Evolutionary conservation across 768 basidiomycete genomes (phyloP).

Genomic region (Lactarius tabidus): DNA sequence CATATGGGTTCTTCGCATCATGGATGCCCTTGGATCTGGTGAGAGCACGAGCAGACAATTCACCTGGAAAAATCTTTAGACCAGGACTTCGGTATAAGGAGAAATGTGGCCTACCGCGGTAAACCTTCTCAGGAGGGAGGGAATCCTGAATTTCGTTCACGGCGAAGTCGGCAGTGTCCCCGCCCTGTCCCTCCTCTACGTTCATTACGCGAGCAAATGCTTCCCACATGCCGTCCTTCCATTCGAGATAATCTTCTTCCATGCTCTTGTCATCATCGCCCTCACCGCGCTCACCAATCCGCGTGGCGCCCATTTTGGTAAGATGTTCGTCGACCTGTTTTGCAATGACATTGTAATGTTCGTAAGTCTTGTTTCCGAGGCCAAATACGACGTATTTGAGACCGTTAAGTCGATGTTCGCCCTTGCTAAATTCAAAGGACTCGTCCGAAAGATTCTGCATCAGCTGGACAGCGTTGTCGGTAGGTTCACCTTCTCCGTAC

Average conservation of each 20-base stretch:
- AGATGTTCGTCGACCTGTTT: slow-evolving; percentile 72
- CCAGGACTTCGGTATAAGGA: background rate
- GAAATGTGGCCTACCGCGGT: slow-evolving; percentile 58
- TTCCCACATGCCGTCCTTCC: slow-evolving; percentile 98
- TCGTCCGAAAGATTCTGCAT: slow-evolving; percentile 89
- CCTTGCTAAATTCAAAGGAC: slow-evolving; percentile 82
- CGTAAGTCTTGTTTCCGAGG: slow-evolving; percentile 90
- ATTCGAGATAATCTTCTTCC: slow-evolving; percentile 99
- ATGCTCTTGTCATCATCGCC: slow-evolving; percentile 99
- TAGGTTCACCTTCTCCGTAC: slow-evolving; percentile 98
- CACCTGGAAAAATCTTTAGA: slow-evolving; percentile 48
- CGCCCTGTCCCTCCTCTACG: slow-evolving; percentile 95
- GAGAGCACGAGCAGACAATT: slow-evolving; percentile 92
- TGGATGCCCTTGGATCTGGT: slow-evolving; percentile 93
- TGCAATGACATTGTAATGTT: slow-evolving; percentile 92
- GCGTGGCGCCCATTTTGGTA: slow-evolving; percentile 71
- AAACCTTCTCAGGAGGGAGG: slow-evolving; percentile 83
- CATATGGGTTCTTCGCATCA: slow-evolving; percentile 96
- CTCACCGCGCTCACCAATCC: slow-evolving; percentile 88
- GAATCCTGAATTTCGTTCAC: slow-evolving; percentile 73
- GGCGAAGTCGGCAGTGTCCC: slow-evolving; percentile 89
- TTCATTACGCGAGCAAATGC: slow-evolving; percentile 76
- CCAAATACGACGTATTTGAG: slow-evolving; percentile 95
- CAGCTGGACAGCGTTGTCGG: slow-evolving; percentile 93
- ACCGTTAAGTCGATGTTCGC: slow-evolving; percentile 67